Percentiles rank a stretch among this genome's conserved stretches.
Conservation (phyloP, 805 yeast genomes). For the Trichomonascus vanleenenianus region DNA sequence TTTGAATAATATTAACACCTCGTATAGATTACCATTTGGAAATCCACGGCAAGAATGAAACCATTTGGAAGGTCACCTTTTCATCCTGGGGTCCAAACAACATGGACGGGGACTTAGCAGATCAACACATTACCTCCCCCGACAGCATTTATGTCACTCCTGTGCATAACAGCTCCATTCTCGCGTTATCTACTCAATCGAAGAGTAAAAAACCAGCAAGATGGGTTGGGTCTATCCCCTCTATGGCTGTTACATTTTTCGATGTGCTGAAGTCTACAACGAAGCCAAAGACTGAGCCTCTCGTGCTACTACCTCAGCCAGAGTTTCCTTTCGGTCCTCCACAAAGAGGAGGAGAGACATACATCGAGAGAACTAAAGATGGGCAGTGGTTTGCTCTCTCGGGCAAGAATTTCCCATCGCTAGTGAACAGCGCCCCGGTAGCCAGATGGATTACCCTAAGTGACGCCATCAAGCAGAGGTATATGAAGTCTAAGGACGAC, state of each 20-base stretch:
- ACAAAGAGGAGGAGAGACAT: slow-evolving; percentile 33
- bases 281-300: slow-evolving; percentile 12
- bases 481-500: slow-evolving; percentile 5
- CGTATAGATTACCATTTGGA: slow-evolving; percentile 30
- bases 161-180: slow-evolving; percentile 66
- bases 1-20: slow-evolving; percentile 9
- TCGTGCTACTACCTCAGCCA: slow-evolving; percentile 33
- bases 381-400: slow-evolving; percentile 83
- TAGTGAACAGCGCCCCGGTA: slow-evolving; percentile 71
- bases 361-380: slow-evolving; percentile 53
- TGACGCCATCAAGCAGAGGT: neutral
- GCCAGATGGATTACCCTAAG: slow-evolving; percentile 41
- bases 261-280: slow-evolving; percentile 45
- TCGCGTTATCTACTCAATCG: slow-evolving; percentile 56
- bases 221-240: slow-evolving; percentile 72
- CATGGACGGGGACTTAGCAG: slow-evolving; percentile 51
- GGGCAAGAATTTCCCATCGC: slow-evolving; percentile 64
- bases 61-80: slow-evolving; percentile 80
- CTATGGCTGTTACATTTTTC: slow-evolving; percentile 68
- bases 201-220: slow-evolving; percentile 62
- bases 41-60: slow-evolving; percentile 65
- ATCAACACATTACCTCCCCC: slow-evolving; percentile 38
- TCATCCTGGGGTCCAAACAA: slow-evolving; percentile 91
- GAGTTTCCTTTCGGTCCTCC: slow-evolving; percentile 10
- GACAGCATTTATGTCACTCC: slow-evolving; percentile 81